Base-by-base conservation (phyloP, 495 filamentous ascomycete genomes). In the Neurospora tetraspora region DNA sequence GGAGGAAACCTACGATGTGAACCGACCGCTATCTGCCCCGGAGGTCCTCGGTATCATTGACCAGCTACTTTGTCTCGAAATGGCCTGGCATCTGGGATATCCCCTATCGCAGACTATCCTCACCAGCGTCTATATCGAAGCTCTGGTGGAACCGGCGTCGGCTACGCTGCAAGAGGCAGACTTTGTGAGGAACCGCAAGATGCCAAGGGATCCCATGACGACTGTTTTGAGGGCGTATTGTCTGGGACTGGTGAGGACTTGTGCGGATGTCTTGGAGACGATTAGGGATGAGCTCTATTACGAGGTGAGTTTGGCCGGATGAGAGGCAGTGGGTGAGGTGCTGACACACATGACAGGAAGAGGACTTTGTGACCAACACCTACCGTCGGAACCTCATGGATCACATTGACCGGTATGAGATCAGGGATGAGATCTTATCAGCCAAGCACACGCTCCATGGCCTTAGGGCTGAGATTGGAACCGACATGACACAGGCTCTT, bases 41-140 rank as follows among this genome's bases (percentile, higher is more conserved):
- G 91, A 98, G 79, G 88, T 97, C 4, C 82, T 98, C 71, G 94
- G 96, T 34, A 91, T 99, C 75, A 97, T 99, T 85, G 96, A 99
- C 78, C 91, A 97, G 76, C 82, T 99, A 39, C 85, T 98, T 9
- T 96, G 91, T 79, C 90, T 93, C 72, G 95, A 98, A 92, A 96
- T 97, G 91, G 94, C 94, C 77, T 99, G 96, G 96, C 94, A 98
- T 82, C 91, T 91, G 78, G 96, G 96, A 20, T 92, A 96, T 75
- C 93, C 96, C 38, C 90, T 99, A 4, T 96, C 94, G 4, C 96
- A 98, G 79, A 98, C 94, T 0, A 82, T 99, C 8, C 94, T 97
- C 79, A 97, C 94, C n/a, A 97, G 92, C 40, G 85, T 96, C 39
- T 96, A 99, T 80, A 89, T 99, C 75, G 94, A 98, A 76, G 89